Conservation (phyloP, 306 rosid species). For the Rosa rugosa region DNA sequence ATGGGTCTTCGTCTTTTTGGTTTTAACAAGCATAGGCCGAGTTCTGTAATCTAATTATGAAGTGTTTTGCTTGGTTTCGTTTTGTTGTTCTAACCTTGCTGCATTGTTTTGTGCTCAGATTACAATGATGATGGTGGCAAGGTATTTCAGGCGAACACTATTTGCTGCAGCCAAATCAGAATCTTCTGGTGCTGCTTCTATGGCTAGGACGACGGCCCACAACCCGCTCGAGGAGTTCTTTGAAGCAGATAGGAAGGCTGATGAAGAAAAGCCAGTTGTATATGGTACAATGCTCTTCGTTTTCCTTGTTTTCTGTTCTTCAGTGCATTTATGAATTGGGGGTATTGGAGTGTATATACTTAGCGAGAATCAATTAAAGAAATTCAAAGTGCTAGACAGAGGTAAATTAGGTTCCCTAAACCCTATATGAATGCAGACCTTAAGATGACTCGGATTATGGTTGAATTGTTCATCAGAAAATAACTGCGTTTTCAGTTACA, state of each 20-base stretch:
- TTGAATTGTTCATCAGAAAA: not conserved
- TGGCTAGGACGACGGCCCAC: conserved; percentile 27
- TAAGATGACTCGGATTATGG: not conserved
- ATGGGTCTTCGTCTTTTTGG: not conserved
- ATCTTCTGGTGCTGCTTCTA: conserved; percentile 47
- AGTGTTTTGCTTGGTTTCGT: not conserved
- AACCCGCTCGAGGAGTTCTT: conserved; percentile 86
- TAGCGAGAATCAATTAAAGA: not conserved
- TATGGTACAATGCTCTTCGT: conserved; percentile 54
- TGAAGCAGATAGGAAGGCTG: conserved; percentile 62
- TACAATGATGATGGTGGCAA: conserved; percentile 49
- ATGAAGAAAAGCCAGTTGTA: conserved; percentile 70
- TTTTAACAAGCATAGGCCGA: not conserved
- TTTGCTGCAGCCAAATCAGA: conserved; percentile 66
- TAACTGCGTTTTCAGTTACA: not conserved
- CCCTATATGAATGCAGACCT: not conserved
- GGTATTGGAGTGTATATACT: not conserved
- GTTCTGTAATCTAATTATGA: not conserved
- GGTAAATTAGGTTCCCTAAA: not conserved
- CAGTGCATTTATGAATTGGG: not conserved
- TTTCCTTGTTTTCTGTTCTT: conserved; percentile 6
- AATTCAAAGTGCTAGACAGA: not conserved
- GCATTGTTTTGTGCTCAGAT: conserved; percentile 18
- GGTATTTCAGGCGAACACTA: conserved; percentile 60
- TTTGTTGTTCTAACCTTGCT: not conserved